These are phyloP conservation scores for Heterobasidion occidentale DNA, from an alignment of 1,284 basidiomycete species.

Conservation along the genomic window DNA sequence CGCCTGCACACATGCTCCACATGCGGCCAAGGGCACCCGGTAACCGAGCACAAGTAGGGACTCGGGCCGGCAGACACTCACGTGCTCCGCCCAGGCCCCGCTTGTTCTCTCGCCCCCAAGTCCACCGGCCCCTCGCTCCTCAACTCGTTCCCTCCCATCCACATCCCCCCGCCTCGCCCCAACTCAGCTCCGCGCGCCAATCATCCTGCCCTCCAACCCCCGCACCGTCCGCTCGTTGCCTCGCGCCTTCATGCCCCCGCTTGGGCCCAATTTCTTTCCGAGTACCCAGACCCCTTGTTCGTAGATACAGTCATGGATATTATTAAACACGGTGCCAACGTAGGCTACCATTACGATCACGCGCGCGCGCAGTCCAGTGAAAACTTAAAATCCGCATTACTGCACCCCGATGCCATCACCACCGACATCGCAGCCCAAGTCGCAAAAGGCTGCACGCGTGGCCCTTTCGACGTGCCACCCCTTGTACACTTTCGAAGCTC, in stretches of 20 bases:
- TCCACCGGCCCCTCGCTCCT: not conserved
- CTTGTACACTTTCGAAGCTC: too few relatives aligned
- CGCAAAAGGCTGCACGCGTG: too few relatives aligned
- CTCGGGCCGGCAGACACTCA: not conserved
- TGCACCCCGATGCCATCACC: too few relatives aligned
- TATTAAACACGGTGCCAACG: too few relatives aligned
- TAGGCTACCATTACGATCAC: too few relatives aligned
- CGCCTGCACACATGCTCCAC: not conserved
- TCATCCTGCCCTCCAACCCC: not conserved
- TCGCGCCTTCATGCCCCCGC: not conserved
- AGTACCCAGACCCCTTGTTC: too few relatives aligned
- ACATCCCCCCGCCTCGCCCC: conserved; percentile 3
- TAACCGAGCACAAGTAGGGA: not conserved
- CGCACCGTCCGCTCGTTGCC: not conserved
- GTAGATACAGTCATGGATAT: too few relatives aligned
- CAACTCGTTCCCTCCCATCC: conserved; percentile 3
- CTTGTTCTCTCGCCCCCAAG: not conserved
- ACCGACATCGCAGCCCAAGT: too few relatives aligned
- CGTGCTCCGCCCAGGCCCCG: not conserved
- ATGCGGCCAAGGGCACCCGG: not conserved
- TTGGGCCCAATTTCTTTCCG: too few relatives aligned
- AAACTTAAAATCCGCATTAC: too few relatives aligned
- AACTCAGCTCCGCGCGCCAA: conserved; percentile 9
- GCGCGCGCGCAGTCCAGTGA: too few relatives aligned
- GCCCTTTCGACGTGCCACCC: too few relatives aligned